Evolutionary conservation across 2,329 filamentous ascomycete species (phyloP).

Genomic region (Kalaharituber pfeilii): DNA sequence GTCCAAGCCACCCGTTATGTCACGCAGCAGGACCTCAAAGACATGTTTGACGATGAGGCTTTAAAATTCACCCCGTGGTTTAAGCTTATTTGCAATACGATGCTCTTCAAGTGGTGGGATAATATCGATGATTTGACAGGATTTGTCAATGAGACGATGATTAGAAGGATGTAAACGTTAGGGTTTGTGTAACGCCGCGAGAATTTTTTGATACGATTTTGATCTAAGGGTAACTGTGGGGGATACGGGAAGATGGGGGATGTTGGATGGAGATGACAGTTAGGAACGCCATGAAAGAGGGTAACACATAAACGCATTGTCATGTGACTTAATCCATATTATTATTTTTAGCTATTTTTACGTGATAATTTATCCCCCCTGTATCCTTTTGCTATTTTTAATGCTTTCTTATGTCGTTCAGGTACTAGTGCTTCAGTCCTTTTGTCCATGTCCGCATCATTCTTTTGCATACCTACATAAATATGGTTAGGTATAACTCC

Average conservation of each 20-base stretch:
- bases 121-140: constrained; percentile 70
- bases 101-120: constrained; percentile 97
- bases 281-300: background rate
- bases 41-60: constrained; percentile 62
- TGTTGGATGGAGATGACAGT: background rate
- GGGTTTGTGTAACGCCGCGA: no score
- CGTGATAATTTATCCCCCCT: no score
- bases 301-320: no score
- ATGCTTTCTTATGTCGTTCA: background rate
- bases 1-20: constrained; percentile 74
- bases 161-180: constrained; percentile 61
- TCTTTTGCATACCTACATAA: background rate
- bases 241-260: no score
- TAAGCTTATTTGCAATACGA: constrained; percentile 92
- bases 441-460: background rate
- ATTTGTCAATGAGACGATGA: constrained; percentile 70
- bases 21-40: constrained; percentile 60
- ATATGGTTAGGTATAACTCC: no score
- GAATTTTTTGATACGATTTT: no score
- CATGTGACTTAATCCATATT: no score
- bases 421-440: background rate
- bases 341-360: no score
- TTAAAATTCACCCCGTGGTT: constrained; percentile 97
- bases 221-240: no score
- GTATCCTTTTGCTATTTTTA: background rate